Evolutionary conservation across 2,329 filamentous ascomycete species (phyloP).

Genomic region (Diaporthe sp.): DNA sequence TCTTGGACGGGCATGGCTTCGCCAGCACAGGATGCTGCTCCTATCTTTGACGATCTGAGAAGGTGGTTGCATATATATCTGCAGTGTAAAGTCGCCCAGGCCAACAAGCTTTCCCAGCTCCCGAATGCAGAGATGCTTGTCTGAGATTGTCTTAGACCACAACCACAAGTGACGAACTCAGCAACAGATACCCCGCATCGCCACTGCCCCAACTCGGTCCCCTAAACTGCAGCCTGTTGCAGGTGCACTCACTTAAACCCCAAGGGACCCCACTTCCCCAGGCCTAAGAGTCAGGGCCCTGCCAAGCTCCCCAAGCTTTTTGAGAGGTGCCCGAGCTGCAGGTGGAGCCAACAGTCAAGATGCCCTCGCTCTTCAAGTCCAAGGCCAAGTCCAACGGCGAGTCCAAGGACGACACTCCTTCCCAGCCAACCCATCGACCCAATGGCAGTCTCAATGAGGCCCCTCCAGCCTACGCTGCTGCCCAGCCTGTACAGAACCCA

Average conservation of each 20-base stretch:
- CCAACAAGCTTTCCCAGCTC: background rate
- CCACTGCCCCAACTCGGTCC: background rate
- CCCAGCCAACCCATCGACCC: slow-evolving; percentile 14
- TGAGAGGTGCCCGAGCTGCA: background rate
- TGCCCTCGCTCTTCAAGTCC: slow-evolving; percentile 26
- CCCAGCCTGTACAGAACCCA: background rate
- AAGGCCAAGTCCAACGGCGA: slow-evolving; percentile 10
- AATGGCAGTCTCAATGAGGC: background rate
- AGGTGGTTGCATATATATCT: background rate
- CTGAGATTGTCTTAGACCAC: background rate
- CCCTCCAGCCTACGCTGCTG: slow-evolving; percentile 5
- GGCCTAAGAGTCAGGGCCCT: background rate
- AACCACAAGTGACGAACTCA: background rate
- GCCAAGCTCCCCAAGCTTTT: slow-evolving; percentile 5
- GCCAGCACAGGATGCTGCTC: background rate
- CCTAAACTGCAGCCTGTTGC: background rate
- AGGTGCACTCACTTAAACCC: background rate
- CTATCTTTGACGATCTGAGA: background rate
- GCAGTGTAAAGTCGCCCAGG: background rate
- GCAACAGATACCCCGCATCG: background rate
- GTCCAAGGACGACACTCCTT: background rate
- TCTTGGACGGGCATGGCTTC: background rate
- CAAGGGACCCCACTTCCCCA: slow-evolving; percentile 6
- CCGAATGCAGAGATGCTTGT: background rate
- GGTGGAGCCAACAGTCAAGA: background rate